Evolutionary conservation across 2,329 filamentous ascomycete genomes (phyloP), one percentile per base, ranked within the genome.

Genomic region (Diplodia sapinea): DNA sequence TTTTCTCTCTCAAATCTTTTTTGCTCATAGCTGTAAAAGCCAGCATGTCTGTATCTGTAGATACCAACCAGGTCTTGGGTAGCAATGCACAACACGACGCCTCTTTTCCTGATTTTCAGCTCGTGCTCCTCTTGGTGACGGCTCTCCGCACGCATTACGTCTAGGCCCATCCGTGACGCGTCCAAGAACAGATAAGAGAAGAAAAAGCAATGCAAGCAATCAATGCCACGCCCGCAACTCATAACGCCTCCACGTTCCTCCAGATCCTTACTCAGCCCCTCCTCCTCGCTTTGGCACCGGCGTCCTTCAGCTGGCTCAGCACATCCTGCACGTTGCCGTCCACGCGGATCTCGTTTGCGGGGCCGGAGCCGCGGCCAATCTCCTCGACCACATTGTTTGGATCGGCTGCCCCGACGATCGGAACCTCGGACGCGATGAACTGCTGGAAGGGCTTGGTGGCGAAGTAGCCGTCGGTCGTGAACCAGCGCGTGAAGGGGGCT

Each of bases 361-460:
- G 17, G 50, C 50, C 43, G 50, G 57, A 49, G 31, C 78, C 78
- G 36, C 78, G 69, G 3, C 78, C 78, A 73, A 80, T 80, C 66
- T 82, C 81, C 68, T 81, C 79, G 5, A 79, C 75, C 3, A 83
- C 81, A 55, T 83, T 84, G 68, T 80, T 80, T 31, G 88, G 85
- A 73, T 94, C 91, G 38, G 84, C 84, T 72, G 83, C 84, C 62
- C 89, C 91, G 69, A 94, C 85, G 38, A 86, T 76, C 0, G 88
- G 86, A 3, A 94, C 83, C 50, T 85, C 84, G n/a, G 85, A 85
- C 12, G 91, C 91, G 57, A 95, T 82, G 81, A 92, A 88, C 75
- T 89, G 86, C 84, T 95, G 92, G 80, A 95, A 94, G 6, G 92
- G 91, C 71, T 87, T 82, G 9, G 87, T 86, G 55, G 93, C 86